Conservation (phyloP, 495 filamentous ascomycete species). For the Hypomontagnella monticulosa region DNA sequence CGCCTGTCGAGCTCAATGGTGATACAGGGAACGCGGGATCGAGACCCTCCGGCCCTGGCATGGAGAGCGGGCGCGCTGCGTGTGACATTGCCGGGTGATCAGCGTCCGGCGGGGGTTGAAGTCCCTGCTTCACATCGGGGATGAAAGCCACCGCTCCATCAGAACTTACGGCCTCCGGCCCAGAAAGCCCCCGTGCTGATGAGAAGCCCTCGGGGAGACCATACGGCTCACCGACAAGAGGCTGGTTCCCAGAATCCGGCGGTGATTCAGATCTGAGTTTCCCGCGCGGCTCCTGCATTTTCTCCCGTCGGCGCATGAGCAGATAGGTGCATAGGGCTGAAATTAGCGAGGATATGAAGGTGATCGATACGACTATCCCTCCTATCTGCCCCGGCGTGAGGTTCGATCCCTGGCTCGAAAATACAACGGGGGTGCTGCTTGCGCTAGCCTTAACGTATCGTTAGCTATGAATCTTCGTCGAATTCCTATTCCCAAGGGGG, state of each 20-base stretch:
- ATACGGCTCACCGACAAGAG: no score
- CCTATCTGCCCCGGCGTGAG: slow-evolving; percentile 34
- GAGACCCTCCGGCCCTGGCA: slow-evolving; percentile 16
- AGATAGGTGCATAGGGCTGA: slow-evolving; percentile 35
- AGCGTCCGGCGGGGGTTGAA: slow-evolving; percentile 6
- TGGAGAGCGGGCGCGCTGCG: slow-evolving; percentile 15
- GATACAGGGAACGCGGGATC: slow-evolving; percentile 30
- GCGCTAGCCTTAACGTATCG: slow-evolving; percentile 14
- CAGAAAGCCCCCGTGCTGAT: no score
- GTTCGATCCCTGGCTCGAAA: slow-evolving; percentile 15
- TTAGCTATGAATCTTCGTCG: not conserved
- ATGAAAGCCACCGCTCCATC: not conserved
- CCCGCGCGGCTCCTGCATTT: not conserved
- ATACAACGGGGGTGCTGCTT: not conserved
- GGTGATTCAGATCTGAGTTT: slow-evolving; percentile 12
- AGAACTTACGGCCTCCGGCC: no score
- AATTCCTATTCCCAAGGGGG: not conserved
- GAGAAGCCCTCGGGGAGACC: no score
- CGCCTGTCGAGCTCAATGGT: slow-evolving; percentile 10
- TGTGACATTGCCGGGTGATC: slow-evolving; percentile 25
- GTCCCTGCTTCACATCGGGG: slow-evolving; percentile 1
- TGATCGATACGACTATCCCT: slow-evolving; percentile 38
- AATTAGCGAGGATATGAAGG: slow-evolving; percentile 27
- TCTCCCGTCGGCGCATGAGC: slow-evolving; percentile 34
- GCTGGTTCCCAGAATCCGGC: not conserved